Percentiles rank a stretch among this genome's conserved stretches.
Evolutionary conservation across 331 rosid species (phyloP).

Genomic region (Cucumis variabilis): DNA sequence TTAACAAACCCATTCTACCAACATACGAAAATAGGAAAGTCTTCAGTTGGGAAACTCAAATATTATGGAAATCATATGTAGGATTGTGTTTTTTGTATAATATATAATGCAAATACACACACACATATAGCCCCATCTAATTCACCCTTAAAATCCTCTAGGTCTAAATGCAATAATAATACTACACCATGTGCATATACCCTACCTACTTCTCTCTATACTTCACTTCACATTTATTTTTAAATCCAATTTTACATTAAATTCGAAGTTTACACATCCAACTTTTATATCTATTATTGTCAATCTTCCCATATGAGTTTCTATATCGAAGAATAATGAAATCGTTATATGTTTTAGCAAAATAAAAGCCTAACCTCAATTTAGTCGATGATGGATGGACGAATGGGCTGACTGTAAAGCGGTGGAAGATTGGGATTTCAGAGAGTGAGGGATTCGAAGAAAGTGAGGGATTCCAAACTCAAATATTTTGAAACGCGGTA

Average conservation of each 20-base stretch:
- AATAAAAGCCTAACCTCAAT: no score
- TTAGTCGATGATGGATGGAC: no score
- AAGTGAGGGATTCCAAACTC: no score
- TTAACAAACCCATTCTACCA: conserved; percentile 24
- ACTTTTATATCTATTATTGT: no score
- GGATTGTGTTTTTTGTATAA: not conserved
- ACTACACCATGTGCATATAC: not conserved
- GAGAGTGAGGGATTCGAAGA: no score
- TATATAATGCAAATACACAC: not conserved
- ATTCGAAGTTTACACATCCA: not conserved
- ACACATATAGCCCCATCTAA: not conserved
- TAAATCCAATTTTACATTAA: not conserved
- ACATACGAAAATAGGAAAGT: conserved; percentile 12
- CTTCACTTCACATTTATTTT: conserved; percentile 19
- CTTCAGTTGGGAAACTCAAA: conserved; percentile 1
- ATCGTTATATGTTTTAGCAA: no score
- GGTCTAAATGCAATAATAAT: not conserved
- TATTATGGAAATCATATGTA: conserved; percentile 9
- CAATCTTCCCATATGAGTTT: no score
- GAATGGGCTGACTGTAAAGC: no score
- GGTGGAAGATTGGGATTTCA: no score
- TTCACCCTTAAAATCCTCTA: not conserved
- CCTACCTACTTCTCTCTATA: not conserved
- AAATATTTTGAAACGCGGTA: no score
- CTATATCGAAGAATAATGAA: no score